phyloP scores from a whole-genome alignment of 163 green algal genomes.

The Scenedesmus sp. region DNA sequence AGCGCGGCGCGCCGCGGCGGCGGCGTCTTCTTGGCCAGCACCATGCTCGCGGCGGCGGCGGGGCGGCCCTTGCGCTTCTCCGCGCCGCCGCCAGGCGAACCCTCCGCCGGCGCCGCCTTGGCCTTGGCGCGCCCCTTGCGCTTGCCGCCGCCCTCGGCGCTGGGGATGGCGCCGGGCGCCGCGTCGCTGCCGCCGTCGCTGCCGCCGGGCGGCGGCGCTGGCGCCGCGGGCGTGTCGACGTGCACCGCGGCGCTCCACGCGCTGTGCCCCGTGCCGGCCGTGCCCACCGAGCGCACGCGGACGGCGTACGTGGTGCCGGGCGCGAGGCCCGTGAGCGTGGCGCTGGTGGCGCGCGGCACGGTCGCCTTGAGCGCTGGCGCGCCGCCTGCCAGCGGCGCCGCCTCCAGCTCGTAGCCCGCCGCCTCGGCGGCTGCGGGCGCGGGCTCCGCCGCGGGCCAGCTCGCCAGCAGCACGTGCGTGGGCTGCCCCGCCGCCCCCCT shows the following conservation, averaged over 20 bases:
- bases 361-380: background rate
- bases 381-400: background rate
- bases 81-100: background rate
- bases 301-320: conserved; percentile 53
- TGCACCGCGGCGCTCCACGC: conserved; percentile 57
- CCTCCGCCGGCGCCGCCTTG: background rate
- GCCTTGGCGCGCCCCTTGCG: background rate
- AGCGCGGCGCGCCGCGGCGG: too few relatives aligned
- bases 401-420: conserved; percentile 61
- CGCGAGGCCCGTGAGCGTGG: conserved; percentile 17
- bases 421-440: conserved; percentile 15
- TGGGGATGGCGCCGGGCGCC: too few relatives aligned
- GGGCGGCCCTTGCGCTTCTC: conserved; percentile 12
- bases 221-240: conserved; percentile 27
- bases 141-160: too few relatives aligned
- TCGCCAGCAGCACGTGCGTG: conserved; percentile 39
- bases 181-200: background rate
- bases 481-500: conserved; percentile 8
- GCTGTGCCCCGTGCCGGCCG: conserved; percentile 66
- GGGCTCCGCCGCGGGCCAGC: conserved; percentile 6
- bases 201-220: conserved; percentile 3
- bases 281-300: conserved; percentile 64
- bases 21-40: too few relatives aligned
- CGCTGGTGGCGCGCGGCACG: conserved; percentile 8
- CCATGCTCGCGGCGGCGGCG: background rate